Base-by-base conservation (phyloP, 371 early-diverging fungal species). In the Mucor mucedo region DNA sequence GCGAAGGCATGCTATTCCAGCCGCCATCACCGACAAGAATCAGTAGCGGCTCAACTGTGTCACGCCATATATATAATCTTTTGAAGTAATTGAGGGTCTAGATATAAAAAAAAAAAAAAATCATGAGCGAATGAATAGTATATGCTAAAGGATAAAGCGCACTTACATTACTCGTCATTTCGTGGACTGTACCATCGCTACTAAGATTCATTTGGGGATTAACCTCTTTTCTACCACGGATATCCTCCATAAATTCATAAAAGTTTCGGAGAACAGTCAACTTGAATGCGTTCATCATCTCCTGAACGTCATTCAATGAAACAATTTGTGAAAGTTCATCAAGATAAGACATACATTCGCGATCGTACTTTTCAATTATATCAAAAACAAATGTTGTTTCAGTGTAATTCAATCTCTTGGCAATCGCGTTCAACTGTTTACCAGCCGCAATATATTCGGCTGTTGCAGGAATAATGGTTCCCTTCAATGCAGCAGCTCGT, bases 151-250 rank as follows among this genome's bases (percentile, higher is more conserved):
- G 6, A 57, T 14, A 40, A 29, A 10, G 55, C 21, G 21, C 27
- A 72, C 78, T 70, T 85, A 91, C 94, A 69, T 87, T 86, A 70
- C 89, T 91, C 0, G 93, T 91, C 63, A 91, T 71, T 69, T 95
- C 94, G 67, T 93, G 91, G 2, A 95, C 93, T 29, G 93, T 93
- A 63, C 93, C 95, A 71, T 95, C 95, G 29, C 72, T 80, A 42
- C 92, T 88, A 52, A 93, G 77, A 13, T 79, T 80, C 30, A 76
- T 72, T 29, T 75, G 78, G 33, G 70, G 62, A 45, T 69, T 69
- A 0, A 71, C 71, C 35, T 80, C 77, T 27, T 69, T 57, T 63
- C 68, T 71, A 11, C 76, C 80, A 29, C 79, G 67, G 16, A 91
- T 78, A 52, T 92, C 93, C n/a, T 89, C 89, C 67, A 87, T 77